Conservation (phyloP, 352 stramenopile species). For the Pythium angustatum region DNA sequence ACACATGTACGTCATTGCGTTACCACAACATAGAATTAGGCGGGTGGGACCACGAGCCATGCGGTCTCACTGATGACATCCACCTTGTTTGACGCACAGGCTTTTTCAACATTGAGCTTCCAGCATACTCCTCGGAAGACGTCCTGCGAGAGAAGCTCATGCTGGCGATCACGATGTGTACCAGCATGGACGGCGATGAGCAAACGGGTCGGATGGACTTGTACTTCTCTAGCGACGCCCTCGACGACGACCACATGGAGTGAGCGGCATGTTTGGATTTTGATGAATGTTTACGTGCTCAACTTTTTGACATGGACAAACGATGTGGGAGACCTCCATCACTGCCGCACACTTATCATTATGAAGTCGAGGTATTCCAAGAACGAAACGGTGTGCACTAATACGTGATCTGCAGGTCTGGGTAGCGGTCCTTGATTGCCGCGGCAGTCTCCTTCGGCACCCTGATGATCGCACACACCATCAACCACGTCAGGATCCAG, state of each 20-base stretch:
- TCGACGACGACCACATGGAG: conserved; percentile 62
- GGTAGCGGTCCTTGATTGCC: conserved; percentile 73
- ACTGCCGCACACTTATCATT: too few relatives aligned
- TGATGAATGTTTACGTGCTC: neutral
- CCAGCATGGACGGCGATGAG: conserved; percentile 81
- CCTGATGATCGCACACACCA: conserved; percentile 29
- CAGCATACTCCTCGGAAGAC: conserved; percentile 69
- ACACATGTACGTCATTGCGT: conserved; percentile 78
- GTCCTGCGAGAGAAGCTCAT: conserved; percentile 73
- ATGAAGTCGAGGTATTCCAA: too few relatives aligned
- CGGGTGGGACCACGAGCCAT: too few relatives aligned
- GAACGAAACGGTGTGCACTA: too few relatives aligned
- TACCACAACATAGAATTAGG: too few relatives aligned
- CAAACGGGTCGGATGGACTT: conserved; percentile 67
- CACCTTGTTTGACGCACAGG: too few relatives aligned
- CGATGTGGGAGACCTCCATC: too few relatives aligned
- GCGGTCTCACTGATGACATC: too few relatives aligned
- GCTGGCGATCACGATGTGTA: conserved; percentile 76
- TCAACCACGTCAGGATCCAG: conserved; percentile 12
- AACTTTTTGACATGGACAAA: too few relatives aligned
- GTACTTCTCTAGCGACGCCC: conserved; percentile 64
- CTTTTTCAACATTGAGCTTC: conserved; percentile 86
- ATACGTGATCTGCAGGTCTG: conserved; percentile 57
- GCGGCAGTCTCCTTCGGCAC: conserved; percentile 83
- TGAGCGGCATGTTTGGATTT: conserved; percentile 19